phyloP scores from a whole-genome alignment of 345 rosid genomes.

The Melaleuca quinquenervia region DNA sequence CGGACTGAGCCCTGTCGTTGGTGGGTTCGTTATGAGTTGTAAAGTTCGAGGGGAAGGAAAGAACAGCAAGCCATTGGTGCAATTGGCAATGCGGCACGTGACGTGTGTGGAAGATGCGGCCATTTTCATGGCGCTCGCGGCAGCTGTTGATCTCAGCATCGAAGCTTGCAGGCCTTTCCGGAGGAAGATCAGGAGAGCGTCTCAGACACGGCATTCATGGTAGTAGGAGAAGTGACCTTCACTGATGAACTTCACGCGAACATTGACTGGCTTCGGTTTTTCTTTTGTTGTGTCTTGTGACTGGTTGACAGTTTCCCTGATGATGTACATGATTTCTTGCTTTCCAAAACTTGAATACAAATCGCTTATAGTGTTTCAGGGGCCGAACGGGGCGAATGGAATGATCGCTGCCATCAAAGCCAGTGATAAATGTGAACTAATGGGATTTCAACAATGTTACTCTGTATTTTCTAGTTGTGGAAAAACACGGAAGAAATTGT shows the following conservation, averaged over 20 bases:
- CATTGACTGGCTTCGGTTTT: constrained; percentile 1
- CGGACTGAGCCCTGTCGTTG: constrained; percentile 37
- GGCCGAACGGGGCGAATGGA: not conserved
- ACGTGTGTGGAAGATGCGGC: constrained; percentile 97
- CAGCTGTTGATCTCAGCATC: constrained; percentile 90
- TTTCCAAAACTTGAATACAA: constrained; percentile 6
- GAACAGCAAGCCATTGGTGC: constrained; percentile 77
- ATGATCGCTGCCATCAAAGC: not conserved
- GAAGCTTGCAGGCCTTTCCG: constrained; percentile 87
- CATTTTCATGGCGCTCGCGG: constrained; percentile 92
- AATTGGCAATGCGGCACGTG: constrained; percentile 77
- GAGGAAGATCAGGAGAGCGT: constrained; percentile 46
- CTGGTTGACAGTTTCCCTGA: constrained; percentile 10
- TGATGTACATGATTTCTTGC: constrained; percentile 19
- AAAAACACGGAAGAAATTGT: too few species aligned
- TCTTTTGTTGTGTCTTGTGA: not conserved
- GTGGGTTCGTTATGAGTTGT: constrained; percentile 91
- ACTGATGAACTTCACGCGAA: constrained; percentile 7
- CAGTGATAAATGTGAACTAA: not conserved
- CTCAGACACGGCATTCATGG: constrained; percentile 39
- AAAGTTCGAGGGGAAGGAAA: constrained; percentile 87
- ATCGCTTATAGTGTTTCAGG: not conserved
- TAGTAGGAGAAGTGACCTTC: constrained; percentile 1
- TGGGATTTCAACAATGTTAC: not conserved
- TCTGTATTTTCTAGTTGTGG: not conserved